These are phyloP conservation scores for Syncephalastrum racemosum DNA, from an alignment of 371 early-diverging fungal species.

Conservation along the genomic window DNA sequence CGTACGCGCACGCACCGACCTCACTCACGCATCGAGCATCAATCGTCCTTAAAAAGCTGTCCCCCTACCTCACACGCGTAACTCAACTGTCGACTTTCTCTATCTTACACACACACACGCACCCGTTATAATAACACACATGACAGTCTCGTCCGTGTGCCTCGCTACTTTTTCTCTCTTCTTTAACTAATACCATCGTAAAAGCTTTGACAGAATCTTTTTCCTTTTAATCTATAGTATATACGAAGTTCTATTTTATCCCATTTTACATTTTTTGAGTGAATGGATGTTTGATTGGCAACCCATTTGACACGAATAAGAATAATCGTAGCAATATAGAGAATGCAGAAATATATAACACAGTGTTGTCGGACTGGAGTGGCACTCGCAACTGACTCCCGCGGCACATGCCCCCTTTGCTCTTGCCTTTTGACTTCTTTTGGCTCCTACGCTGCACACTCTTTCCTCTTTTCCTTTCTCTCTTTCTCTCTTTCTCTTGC, in stretches of 20 bases:
- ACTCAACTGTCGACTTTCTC: neutral
- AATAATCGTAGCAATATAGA: too few relatives aligned
- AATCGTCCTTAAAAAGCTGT: neutral
- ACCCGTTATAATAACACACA: neutral
- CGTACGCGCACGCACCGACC: neutral
- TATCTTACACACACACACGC: neutral
- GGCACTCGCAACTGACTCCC: too few relatives aligned
- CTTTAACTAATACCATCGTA: neutral
- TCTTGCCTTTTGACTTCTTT: conserved; percentile 3
- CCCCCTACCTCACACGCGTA: neutral
- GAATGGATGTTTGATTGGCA: too few relatives aligned
- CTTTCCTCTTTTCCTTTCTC: conserved; percentile 2
- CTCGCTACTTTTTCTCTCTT: neutral
- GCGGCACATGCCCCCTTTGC: neutral
- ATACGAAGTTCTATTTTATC: too few relatives aligned
- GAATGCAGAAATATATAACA: too few relatives aligned
- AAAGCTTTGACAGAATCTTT: neutral
- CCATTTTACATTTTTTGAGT: too few relatives aligned
- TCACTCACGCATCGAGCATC: neutral
- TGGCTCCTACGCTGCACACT: neutral
- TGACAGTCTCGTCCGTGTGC: conserved; percentile 4
- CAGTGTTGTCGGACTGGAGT: too few relatives aligned
- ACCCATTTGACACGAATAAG: too few relatives aligned
- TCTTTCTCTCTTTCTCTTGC: neutral
- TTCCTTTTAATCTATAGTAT: neutral